Evolutionary conservation across 805 yeast species (phyloP), one percentile per base, ranked within the genome.

Genomic region (Kregervanrija fluxuum): DNA sequence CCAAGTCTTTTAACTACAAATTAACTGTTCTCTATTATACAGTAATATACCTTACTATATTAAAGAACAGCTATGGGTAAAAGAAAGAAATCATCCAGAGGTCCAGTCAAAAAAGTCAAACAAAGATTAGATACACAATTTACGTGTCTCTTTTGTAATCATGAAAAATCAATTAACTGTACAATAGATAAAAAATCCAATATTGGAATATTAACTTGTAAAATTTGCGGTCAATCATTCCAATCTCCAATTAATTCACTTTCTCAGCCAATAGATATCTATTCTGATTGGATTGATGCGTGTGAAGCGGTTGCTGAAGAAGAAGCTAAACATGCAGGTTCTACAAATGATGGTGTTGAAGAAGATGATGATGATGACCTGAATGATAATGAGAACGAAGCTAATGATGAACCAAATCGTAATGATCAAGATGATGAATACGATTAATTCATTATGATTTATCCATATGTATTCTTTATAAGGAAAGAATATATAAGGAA

Each of bases 221-320:
- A 93, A 60, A 83, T 89, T 32, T 91, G 99, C 62, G 97, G 97
- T 0, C 97, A 90, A 63, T 75, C 79, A 34, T 91, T 93, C 70
- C 97, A 90, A 62, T 79, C 95, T 4, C 79, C 89, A 39, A 87
- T 90, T 54, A 87, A 87, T 62, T 77, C 87, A 3, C 69, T 84
- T 42, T 79, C 88, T 12, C 96, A 86, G 46, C 96, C 99, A 0
- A 89, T 91, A 36, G 99, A 91, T 66, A 85, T 91, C 12, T 91
- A 91, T 61, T 83, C 95, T 40, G 98, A 91, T 62, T 91, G 99
- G 99, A 88, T 88, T 43, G 99, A 91, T 69, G 98, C 98, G 1
- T 85, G 91, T 66, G 95, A 85, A 56, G 88, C 85, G 32, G 83
- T 85, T 42, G 93, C 91, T 0, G 86, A 84, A 52, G 87, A 82